phyloP scores from a whole-genome alignment of 192 early-diverging fungal species.

The Ramicandelaber brevisporus region DNA sequence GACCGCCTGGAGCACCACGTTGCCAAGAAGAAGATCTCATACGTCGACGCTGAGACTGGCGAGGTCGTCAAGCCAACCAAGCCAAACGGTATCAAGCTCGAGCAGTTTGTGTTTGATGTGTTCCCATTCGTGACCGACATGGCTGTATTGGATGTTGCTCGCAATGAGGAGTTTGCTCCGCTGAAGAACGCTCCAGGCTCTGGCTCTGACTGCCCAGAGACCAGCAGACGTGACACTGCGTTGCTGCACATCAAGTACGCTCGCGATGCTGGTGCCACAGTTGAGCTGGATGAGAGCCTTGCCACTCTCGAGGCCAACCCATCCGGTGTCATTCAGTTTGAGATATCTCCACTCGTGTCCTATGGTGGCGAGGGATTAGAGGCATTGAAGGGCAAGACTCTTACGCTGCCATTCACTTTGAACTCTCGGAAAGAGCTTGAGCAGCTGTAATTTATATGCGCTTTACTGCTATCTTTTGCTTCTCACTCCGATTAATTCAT shows the following conservation, averaged over 20 bases:
- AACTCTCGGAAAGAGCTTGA: conserved; percentile 8
- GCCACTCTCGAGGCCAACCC: conserved; percentile 14
- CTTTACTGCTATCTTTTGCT: not conserved
- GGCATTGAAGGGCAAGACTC: conserved; percentile 34
- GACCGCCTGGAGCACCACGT: conserved; percentile 79
- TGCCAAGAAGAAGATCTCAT: conserved; percentile 95
- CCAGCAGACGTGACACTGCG: conserved; percentile 68
- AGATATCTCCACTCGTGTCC: conserved; percentile 70
- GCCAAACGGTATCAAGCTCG: conserved; percentile 93
- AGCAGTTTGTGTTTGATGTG: conserved; percentile 98
- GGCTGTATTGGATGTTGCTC: conserved; percentile 79
- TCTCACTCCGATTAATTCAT: not conserved
- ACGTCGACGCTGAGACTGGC: conserved; percentile 53
- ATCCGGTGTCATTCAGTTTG: conserved; percentile 25
- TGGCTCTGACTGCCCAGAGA: conserved; percentile 77
- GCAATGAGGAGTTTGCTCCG: conserved; percentile 90
- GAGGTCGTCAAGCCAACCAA: conserved; percentile 37
- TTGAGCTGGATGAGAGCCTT: conserved; percentile 23
- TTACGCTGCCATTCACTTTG: conserved; percentile 33
- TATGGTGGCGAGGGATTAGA: conserved; percentile 89
- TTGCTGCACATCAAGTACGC: conserved; percentile 71
- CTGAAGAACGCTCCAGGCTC: conserved; percentile 90
- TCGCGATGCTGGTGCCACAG: conserved; percentile 55
- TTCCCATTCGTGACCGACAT: conserved; percentile 72
- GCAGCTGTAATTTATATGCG: conserved; percentile 1